Evolutionary conservation across 345 rosid genomes (phyloP).

Genomic region (Euphorbia peplus): DNA sequence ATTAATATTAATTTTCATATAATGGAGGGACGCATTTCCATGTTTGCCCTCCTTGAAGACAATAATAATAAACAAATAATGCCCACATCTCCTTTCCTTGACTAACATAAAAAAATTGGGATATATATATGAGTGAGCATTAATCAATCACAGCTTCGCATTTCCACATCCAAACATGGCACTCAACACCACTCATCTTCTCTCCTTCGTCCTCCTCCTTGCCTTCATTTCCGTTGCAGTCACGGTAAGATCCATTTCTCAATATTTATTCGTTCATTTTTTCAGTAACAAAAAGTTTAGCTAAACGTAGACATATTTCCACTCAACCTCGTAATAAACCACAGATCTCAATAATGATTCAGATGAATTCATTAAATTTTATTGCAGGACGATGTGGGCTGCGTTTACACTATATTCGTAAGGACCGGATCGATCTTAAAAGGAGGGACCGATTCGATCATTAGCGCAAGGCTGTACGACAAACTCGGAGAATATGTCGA

Average conservation of each 20-base stretch:
- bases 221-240: constrained; percentile 16
- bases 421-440: constrained; percentile 78
- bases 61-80: too few species aligned
- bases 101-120: background rate
- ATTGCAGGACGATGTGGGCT: constrained; percentile 47
- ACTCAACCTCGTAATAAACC: too few species aligned
- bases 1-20: too few species aligned
- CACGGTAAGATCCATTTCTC: constrained; percentile 30
- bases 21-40: too few species aligned
- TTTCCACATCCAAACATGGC: constrained; percentile 9
- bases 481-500: constrained; percentile 34
- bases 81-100: too few species aligned
- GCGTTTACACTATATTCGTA: constrained; percentile 52
- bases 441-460: constrained; percentile 74
- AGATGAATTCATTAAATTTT: too few species aligned
- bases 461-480: constrained; percentile 54
- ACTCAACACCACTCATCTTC: background rate
- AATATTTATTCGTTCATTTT: too few species aligned
- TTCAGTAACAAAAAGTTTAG: too few species aligned
- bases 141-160: background rate
- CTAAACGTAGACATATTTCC: too few species aligned
- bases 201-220: constrained; percentile 24
- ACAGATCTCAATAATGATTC: too few species aligned
- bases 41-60: too few species aligned
- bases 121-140: background rate